Base-by-base conservation (phyloP, 306 rosid species). In the Biancaea sappan region DNA sequence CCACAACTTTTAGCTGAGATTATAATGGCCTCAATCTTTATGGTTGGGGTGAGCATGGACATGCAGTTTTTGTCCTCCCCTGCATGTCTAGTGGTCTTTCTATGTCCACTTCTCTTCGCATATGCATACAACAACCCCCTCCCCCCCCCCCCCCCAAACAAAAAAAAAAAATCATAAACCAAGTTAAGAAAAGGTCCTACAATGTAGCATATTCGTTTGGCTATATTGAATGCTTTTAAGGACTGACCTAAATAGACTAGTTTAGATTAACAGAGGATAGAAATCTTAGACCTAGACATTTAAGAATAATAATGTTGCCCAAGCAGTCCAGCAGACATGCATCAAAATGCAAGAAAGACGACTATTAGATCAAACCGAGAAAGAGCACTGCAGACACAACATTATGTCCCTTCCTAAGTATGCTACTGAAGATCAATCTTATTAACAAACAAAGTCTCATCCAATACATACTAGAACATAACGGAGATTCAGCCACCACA, bases 401-500 rank as follows among this genome's bases (percentile, higher is more conserved):
- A 18, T n/a, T 48, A 60, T 31, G 21, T 24, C 37, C 44, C 32
- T 16, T 26, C 19, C 54, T 21, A 19, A 70, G 32, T 31, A 56
- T 29, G 51, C 73, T 54, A 73, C 43, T 57, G 59, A 56, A 80
- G 73, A 73, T 37, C 46, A 46, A 59, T 0, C 4, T 24, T 69
- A 71, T 21, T 29, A 29, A 67, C 61, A 22, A 58, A 15, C 60
- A 9, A 44, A 62, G 19, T 19, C 37, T 15, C 35, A 58, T 13
- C 84, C 96, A 26, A 58, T 13, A 85, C 96, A 26, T 83, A 94
- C 98, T n/a, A 91, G 86, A 85, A 89, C 97, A 77, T 84, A 88
- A 76, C 85, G 90, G 74, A 94, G 96, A 19, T 81, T 83, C 84
- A 50, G 76, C 98, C 96, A 91, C 97, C 97, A 90, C 31, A 64